phyloP scores from a whole-genome alignment of 2,329 filamentous ascomycete species.

The Cladosporium halotolerans region DNA sequence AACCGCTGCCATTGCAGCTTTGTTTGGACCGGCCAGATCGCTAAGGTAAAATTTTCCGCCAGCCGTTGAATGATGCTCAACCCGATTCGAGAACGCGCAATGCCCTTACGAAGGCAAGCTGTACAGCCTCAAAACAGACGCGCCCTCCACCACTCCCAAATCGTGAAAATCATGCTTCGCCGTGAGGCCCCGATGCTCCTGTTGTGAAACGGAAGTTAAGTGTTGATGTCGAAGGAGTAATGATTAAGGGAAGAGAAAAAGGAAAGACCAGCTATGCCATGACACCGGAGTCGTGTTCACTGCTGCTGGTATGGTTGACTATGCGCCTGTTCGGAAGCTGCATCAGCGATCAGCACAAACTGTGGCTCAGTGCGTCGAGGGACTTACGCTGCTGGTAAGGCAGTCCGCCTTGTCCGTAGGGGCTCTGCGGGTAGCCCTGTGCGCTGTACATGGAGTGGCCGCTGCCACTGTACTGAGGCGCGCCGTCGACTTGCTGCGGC shows the following conservation, averaged over 20 bases:
- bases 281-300: not conserved
- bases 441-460: constrained; percentile 35
- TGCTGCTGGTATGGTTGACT: constrained; percentile 11
- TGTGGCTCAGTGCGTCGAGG: not conserved
- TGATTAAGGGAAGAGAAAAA: not conserved
- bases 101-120: constrained; percentile 5
- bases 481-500: constrained; percentile 42
- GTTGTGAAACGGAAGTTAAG: constrained; percentile 2
- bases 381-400: constrained; percentile 39
- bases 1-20: no score
- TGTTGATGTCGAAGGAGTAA: constrained; percentile 1
- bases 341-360: constrained; percentile 12
- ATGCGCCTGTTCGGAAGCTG: constrained; percentile 12
- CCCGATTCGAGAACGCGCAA: not conserved
- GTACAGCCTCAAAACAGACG: constrained; percentile 7
- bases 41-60: not conserved
- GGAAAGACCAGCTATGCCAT: not conserved
- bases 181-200: constrained; percentile 9
- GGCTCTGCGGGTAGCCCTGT: constrained; percentile 47
- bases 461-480: constrained; percentile 40
- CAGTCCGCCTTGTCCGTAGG: constrained; percentile 42
- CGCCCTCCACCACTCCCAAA: constrained; percentile 4
- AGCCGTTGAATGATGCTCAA: constrained; percentile 3
- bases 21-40: no score
- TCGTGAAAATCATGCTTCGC: constrained; percentile 11